Percentiles rank a stretch among this genome's conserved stretches.
phyloP scores from a whole-genome alignment of 2,329 filamentous ascomycete species.

The Pyricularia grisea region DNA sequence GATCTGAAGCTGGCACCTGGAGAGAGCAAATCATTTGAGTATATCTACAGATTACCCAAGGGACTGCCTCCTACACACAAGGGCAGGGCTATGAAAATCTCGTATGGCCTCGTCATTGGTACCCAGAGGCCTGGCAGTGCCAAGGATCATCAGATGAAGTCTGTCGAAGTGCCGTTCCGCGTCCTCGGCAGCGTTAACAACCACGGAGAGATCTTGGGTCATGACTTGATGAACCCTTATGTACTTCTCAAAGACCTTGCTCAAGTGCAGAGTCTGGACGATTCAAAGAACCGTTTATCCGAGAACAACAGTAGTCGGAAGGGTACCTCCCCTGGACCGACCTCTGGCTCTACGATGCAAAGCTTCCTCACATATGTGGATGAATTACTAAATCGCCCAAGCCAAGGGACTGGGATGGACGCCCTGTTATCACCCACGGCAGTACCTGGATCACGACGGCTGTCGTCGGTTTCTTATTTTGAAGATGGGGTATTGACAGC shows the following conservation, averaged over 20 bases:
- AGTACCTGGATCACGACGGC: conserved; percentile 33
- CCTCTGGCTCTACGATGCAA: conserved; percentile 34
- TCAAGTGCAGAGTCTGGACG: conserved; percentile 45
- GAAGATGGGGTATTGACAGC: conserved; percentile 37
- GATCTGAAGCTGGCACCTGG: conserved; percentile 81
- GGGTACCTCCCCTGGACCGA: conserved; percentile 11
- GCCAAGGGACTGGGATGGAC: conserved; percentile 33
- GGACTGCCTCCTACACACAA: conserved; percentile 87
- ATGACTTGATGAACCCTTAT: conserved; percentile 92
- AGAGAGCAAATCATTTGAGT: conserved; percentile 80
- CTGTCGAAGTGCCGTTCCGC: conserved; percentile 87
- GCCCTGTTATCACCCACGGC: conserved; percentile 66
- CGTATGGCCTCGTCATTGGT: conserved; percentile 83
- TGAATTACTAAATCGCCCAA: conserved; percentile 36
- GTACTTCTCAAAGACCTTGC: conserved; percentile 81
- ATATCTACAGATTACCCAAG: conserved; percentile 74
- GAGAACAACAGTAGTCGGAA: not conserved
- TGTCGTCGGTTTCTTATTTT: conserved; percentile 25
- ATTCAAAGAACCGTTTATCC: conserved; percentile 9
- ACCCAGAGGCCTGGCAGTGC: conserved; percentile 76
- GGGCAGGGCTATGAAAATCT: conserved; percentile 88
- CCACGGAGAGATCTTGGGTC: conserved; percentile 78
- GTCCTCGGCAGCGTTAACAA: conserved; percentile 88
- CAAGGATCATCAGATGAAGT: conserved; percentile 74
- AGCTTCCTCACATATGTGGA: conserved; percentile 73